These are phyloP conservation scores for Alnus glutinosa DNA, from an alignment of 306 rosid species.

Conservation along the genomic window DNA sequence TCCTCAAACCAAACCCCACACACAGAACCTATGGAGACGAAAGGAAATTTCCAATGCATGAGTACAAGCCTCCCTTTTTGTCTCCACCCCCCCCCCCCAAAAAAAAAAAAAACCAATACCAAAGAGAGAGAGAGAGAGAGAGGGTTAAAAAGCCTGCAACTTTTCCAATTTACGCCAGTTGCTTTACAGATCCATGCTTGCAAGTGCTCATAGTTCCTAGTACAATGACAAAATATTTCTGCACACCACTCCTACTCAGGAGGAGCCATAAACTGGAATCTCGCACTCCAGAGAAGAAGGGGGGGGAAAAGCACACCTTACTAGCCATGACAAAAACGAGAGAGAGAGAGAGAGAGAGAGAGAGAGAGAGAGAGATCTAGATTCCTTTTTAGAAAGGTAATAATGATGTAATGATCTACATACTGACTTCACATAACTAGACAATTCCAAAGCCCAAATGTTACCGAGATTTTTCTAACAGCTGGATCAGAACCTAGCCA, in stretches of 20 bases:
- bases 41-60: conserved; percentile 2
- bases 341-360: background rate
- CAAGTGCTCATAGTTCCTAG: background rate
- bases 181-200: background rate
- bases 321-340: no score
- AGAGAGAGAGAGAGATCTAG: background rate
- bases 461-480: background rate
- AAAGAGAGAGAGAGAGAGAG: background rate
- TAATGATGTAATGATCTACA: background rate
- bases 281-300: background rate
- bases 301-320: background rate
- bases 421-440: background rate
- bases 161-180: background rate
- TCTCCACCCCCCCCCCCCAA: background rate
- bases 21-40: background rate
- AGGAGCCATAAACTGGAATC: background rate
- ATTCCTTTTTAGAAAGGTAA: background rate
- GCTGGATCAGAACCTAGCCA: background rate
- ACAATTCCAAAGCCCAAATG: background rate
- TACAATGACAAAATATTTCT: background rate
- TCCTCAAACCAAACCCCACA: background rate
- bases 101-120: no score
- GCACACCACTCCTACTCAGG: background rate
- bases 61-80: background rate
- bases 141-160: background rate